Conservation (phyloP, 2,329 filamentous ascomycete species). For the Xylaria arbuscula region DNA sequence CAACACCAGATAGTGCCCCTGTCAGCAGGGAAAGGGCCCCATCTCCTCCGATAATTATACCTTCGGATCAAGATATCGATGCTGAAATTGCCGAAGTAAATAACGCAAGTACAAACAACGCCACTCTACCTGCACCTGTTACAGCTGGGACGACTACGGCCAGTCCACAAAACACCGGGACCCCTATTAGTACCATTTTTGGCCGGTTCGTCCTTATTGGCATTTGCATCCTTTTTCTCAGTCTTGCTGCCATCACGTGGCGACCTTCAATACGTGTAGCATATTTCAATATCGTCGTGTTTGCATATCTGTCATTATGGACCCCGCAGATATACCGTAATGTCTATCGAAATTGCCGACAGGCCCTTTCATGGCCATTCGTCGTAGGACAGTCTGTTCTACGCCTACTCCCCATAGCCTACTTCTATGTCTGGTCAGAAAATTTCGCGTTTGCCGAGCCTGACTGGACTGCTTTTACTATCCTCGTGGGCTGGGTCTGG, state of each 20-base stretch:
- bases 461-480: conserved; percentile 72
- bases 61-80: conserved; percentile 72
- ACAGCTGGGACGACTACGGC: conserved; percentile 48
- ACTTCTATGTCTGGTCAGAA: conserved; percentile 81
- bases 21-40: conserved; percentile 40
- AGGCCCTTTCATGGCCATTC: conserved; percentile 91
- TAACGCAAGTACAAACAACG: conserved; percentile 45
- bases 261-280: conserved; percentile 63
- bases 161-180: conserved; percentile 45
- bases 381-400: conserved; percentile 84
- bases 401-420: conserved; percentile 81
- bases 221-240: conserved; percentile 67
- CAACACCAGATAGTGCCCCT: conserved; percentile 41
- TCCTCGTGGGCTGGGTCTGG: conserved; percentile 84
- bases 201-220: conserved; percentile 68
- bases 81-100: conserved; percentile 64
- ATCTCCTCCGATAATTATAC: conserved; percentile 66
- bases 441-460: conserved; percentile 84
- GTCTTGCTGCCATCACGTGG: conserved; percentile 71
- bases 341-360: conserved; percentile 87
- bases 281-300: conserved; percentile 72
- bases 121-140: conserved; percentile 46
- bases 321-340: conserved; percentile 92
- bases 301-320: conserved; percentile 91
- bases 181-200: conserved; percentile 66